phyloP scores from a whole-genome alignment of 2,329 filamentous ascomycete species.

The Aphanocladium album region DNA sequence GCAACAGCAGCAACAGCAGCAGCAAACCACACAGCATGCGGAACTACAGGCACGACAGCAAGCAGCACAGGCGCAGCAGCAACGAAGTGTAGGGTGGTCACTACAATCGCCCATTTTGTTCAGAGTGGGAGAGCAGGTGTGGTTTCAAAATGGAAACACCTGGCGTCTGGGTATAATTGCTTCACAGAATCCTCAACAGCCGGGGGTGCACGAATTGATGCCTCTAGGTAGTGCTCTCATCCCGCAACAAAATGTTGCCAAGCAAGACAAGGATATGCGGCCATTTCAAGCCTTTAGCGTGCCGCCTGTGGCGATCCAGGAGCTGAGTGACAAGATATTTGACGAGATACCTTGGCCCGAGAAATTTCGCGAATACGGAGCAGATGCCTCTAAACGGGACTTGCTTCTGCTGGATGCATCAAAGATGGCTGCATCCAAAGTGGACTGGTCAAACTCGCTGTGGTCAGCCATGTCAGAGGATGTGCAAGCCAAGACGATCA shows the following conservation, averaged over 20 bases:
- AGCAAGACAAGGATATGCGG: conserved; percentile 37
- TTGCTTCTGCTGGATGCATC: conserved; percentile 44
- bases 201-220: conserved; percentile 32
- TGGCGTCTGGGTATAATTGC: conserved; percentile 46
- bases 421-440: conserved; percentile 44
- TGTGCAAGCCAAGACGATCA: conserved; percentile 26
- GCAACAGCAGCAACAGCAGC: conserved; percentile 14
- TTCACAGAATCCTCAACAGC: conserved; percentile 25
- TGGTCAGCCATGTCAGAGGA: conserved; percentile 35
- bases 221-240: conserved; percentile 36
- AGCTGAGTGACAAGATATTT: conserved; percentile 35
- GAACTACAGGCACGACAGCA: conserved; percentile 19
- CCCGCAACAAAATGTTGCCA: conserved; percentile 33
- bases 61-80: conserved; percentile 15
- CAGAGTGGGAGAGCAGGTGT: conserved; percentile 45
- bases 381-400: conserved; percentile 35
- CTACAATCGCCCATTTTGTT: conserved; percentile 36
- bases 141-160: conserved; percentile 42
- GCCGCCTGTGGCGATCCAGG: conserved; percentile 35
- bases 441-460: conserved; percentile 46
- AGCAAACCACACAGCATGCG: neutral
- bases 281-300: conserved; percentile 50
- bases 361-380: conserved; percentile 27
- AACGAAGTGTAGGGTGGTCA: conserved; percentile 23
- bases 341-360: conserved; percentile 40